Percentiles rank a stretch among this genome's conserved stretches.
These are phyloP conservation scores for Xylaria sp. DNA, from an alignment of 2,329 filamentous ascomycete genomes.

Conservation along the genomic window DNA sequence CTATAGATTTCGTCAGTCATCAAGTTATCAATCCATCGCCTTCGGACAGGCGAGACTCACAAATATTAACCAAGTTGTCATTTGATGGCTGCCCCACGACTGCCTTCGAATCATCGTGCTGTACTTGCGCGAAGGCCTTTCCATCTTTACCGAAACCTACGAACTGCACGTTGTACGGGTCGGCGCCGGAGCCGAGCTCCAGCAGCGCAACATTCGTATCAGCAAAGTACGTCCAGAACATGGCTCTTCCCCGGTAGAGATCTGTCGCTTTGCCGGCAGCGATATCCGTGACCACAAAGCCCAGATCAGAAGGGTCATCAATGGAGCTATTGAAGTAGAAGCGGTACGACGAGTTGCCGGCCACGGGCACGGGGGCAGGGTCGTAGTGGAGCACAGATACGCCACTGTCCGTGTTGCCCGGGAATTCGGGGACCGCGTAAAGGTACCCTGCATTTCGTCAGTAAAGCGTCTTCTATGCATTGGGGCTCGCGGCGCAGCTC, in stretches of 20 bases:
- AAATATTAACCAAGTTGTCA: neutral
- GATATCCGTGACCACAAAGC: slow-evolving; percentile 1
- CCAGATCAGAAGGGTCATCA: neutral
- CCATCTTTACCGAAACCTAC: neutral
- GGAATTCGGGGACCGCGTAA: neutral
- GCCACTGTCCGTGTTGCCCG: neutral
- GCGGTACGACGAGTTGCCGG: neutral
- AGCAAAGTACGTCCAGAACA: neutral
- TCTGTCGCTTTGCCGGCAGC: neutral
- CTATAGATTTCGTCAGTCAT: neutral
- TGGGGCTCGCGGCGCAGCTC: neutral
- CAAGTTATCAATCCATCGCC: neutral
- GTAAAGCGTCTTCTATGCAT: neutral
- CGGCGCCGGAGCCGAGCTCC: neutral
- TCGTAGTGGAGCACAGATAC: neutral
- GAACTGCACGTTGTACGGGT: neutral
- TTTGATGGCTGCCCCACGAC: neutral
- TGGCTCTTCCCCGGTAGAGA: neutral
- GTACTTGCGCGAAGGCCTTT: neutral
- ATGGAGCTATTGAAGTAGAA: neutral
- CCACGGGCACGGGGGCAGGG: too few species aligned
- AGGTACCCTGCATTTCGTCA: neutral
- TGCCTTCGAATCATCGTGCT: neutral
- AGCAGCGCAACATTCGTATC: neutral
- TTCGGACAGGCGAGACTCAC: neutral